Evolutionary conservation across 495 filamentous ascomycete species (phyloP).

Genomic region (Platismatia glauca): DNA sequence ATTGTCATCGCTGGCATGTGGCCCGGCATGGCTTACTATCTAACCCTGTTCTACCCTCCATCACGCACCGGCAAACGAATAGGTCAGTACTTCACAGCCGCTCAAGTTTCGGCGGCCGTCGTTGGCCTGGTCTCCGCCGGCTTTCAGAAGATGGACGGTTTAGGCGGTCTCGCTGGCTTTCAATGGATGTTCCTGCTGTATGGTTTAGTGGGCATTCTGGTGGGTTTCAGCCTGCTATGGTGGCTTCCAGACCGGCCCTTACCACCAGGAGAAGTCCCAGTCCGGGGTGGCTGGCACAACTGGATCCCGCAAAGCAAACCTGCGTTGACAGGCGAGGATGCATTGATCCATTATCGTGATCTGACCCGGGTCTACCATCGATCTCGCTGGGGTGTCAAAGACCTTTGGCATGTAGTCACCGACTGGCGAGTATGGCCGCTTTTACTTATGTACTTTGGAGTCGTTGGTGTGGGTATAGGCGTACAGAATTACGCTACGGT

Average conservation of each 20-base stretch:
- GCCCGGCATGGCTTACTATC: conserved; percentile 91
- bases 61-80: conserved; percentile 80
- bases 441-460: conserved; percentile 86
- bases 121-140: conserved; percentile 85
- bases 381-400: conserved; percentile 57
- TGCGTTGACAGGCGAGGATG: conserved; percentile 68
- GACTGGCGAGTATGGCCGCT: conserved; percentile 87
- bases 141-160: conserved; percentile 83
- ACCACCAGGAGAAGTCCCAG: conserved; percentile 47
- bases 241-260: conserved; percentile 82
- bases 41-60: conserved; percentile 87
- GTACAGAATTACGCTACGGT: conserved; percentile 78
- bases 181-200: conserved; percentile 95
- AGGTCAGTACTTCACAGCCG: conserved; percentile 80
- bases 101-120: conserved; percentile 82
- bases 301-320: conserved; percentile 59
- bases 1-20: conserved; percentile 89
- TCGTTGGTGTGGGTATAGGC: conserved; percentile 85
- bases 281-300: conserved; percentile 35
- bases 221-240: conserved; percentile 69
- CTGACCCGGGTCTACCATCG: conserved; percentile 70
- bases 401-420: conserved; percentile 57
- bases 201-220: conserved; percentile 60
- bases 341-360: conserved; percentile 75
- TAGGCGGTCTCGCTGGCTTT: conserved; percentile 68